Percentiles rank a stretch among this genome's conserved stretches.
phyloP scores from a whole-genome alignment of 345 rosid genomes.

The Eucalyptus sp. region DNA sequence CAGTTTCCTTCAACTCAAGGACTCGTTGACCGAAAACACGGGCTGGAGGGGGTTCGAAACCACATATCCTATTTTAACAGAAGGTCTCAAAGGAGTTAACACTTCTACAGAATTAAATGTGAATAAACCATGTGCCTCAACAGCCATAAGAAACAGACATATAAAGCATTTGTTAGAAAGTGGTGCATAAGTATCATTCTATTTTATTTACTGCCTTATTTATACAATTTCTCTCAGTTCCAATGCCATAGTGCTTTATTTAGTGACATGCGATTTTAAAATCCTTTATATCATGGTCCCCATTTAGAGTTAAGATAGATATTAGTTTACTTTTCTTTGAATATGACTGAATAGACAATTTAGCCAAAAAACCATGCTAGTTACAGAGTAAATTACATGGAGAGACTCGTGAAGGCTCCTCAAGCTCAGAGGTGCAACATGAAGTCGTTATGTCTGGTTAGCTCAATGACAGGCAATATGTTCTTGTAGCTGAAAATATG shows the following conservation, averaged over 20 bases:
- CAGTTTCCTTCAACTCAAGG: constrained; percentile 66
- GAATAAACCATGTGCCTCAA: neutral
- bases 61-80: constrained; percentile 34
- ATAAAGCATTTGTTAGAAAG: neutral
- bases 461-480: neutral
- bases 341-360: neutral
- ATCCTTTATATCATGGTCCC: neutral
- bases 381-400: neutral
- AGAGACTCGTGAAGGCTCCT: neutral
- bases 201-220: neutral
- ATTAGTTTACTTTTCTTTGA: neutral
- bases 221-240: neutral
- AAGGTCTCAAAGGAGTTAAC: neutral
- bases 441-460: neutral
- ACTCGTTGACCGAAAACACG: constrained; percentile 66
- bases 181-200: neutral
- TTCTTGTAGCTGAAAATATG: neutral
- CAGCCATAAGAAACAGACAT: neutral
- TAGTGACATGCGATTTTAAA: neutral
- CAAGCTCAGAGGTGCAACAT: neutral
- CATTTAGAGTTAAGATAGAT: neutral
- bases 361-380: neutral
- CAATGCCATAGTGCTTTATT: neutral
- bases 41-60: constrained; percentile 67
- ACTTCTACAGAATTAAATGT: neutral